Evolutionary conservation across 108 stramenopile genomes (phyloP).

Genomic region (Epipyxis sp.): DNA sequence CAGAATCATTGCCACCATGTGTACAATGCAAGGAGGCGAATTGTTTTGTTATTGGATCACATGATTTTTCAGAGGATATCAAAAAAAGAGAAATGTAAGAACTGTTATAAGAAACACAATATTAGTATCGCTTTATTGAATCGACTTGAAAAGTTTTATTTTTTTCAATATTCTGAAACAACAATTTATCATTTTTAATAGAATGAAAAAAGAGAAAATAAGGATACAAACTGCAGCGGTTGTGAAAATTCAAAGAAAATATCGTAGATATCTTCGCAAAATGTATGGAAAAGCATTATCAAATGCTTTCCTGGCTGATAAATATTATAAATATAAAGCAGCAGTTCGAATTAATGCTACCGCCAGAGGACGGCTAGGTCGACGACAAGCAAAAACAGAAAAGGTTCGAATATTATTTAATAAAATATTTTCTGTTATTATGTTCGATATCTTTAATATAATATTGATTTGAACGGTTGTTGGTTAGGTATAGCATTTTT

Average conservation of each 20-base stretch:
- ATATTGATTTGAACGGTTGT: no score
- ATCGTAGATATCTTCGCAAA: neutral
- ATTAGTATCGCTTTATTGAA: neutral
- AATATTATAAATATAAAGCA: neutral
- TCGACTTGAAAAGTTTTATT: neutral
- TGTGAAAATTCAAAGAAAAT: neutral
- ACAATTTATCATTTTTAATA: neutral
- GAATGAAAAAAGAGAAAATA: neutral
- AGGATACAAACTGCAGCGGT: neutral
- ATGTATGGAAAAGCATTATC: neutral
- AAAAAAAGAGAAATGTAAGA: neutral
- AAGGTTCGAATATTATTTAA: no score
- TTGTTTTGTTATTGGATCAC: neutral
- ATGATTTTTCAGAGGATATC: neutral
- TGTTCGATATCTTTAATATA: no score
- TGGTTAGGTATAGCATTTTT: no score
- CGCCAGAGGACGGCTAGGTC: slow-evolving; percentile 3
- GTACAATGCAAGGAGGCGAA: neutral
- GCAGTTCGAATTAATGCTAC: neutral
- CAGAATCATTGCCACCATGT: neutral
- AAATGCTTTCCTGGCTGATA: neutral
- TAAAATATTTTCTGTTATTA: no score
- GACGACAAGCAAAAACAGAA: neutral
- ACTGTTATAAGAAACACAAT: neutral
- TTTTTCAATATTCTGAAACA: neutral